Conservation (phyloP, 129 eudicot genomes). For the Smallanthus sonchifolius region DNA sequence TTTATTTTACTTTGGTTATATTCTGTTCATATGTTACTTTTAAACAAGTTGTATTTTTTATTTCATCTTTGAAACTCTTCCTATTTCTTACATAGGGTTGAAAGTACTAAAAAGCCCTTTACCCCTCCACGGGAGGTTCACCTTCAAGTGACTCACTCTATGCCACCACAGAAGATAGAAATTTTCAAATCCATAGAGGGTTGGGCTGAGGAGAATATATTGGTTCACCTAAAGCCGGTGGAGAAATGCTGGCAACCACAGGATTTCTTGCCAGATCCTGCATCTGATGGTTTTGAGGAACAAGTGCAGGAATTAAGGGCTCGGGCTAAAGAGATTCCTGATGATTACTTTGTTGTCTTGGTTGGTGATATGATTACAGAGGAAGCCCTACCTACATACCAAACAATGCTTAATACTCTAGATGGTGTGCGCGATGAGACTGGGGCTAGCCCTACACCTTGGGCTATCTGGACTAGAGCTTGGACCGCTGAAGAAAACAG, state of each 20-base stretch:
- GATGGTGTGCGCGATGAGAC: slow-evolving; percentile 96
- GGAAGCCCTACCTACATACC: slow-evolving; percentile 94
- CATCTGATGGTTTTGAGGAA: slow-evolving; percentile 78
- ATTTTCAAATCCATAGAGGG: slow-evolving; percentile 66
- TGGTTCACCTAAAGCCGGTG: slow-evolving; percentile 71
- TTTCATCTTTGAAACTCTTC: not conserved
- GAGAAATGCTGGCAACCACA: slow-evolving; percentile 93
- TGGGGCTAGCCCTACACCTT: slow-evolving; percentile 83
- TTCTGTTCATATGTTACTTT: not conserved
- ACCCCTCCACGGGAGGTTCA: slow-evolving; percentile 80
- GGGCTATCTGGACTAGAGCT: slow-evolving; percentile 94
- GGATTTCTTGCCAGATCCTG: slow-evolving; percentile 81
- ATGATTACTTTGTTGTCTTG: slow-evolving; percentile 73
- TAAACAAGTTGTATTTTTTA: not conserved
- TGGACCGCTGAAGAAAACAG: slow-evolving; percentile 99
- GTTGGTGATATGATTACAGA: slow-evolving; percentile 95
- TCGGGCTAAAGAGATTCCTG: slow-evolving; percentile 75
- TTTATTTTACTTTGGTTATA: not conserved
- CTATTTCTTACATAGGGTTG: slow-evolving; percentile 40
- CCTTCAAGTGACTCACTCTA: slow-evolving; percentile 75
- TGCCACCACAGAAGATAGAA: slow-evolving; percentile 87
- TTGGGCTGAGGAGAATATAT: slow-evolving; percentile 75
- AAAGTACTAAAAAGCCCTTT: slow-evolving; percentile 55
- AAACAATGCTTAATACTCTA: slow-evolving; percentile 82
- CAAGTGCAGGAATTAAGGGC: slow-evolving; percentile 71